phyloP scores from a whole-genome alignment of 2,329 filamentous ascomycete genomes.

The Fusarium nodosum region DNA sequence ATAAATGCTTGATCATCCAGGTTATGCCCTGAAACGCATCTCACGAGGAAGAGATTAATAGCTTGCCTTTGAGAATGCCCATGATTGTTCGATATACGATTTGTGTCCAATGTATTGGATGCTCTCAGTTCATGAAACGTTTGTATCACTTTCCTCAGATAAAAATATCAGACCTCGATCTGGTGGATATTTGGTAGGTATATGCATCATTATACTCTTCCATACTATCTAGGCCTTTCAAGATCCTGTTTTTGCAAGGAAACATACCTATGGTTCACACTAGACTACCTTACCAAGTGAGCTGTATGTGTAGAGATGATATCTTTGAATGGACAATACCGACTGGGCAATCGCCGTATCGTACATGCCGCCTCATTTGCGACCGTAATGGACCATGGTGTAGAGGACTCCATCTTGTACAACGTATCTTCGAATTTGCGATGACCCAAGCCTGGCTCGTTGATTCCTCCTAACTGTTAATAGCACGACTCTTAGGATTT shows the following conservation, averaged over 20 bases:
- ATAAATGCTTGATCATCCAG: neutral
- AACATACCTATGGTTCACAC: neutral
- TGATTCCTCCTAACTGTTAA: neutral
- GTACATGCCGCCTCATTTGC: neutral
- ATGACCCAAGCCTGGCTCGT: neutral
- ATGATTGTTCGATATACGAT: no score
- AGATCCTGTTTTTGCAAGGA: neutral
- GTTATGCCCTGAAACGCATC: neutral
- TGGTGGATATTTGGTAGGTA: no score
- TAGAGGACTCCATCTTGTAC: neutral
- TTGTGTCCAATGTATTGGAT: neutral
- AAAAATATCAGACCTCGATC: neutral
- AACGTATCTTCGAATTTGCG: neutral
- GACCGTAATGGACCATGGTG: neutral
- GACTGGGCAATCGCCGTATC: neutral
- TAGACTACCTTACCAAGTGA: neutral
- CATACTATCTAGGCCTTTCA: neutral
- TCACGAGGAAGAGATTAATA: neutral
- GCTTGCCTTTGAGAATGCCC: no score
- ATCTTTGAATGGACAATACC: neutral
- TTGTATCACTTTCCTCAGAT: neutral
- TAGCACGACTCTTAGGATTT: neutral
- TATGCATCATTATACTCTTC: neutral
- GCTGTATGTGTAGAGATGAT: neutral
- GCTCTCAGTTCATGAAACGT: neutral